Evolutionary conservation across 768 basidiomycete genomes (phyloP), one percentile per base, ranked within the genome.

Genomic region (Leccinum uliginosum): DNA sequence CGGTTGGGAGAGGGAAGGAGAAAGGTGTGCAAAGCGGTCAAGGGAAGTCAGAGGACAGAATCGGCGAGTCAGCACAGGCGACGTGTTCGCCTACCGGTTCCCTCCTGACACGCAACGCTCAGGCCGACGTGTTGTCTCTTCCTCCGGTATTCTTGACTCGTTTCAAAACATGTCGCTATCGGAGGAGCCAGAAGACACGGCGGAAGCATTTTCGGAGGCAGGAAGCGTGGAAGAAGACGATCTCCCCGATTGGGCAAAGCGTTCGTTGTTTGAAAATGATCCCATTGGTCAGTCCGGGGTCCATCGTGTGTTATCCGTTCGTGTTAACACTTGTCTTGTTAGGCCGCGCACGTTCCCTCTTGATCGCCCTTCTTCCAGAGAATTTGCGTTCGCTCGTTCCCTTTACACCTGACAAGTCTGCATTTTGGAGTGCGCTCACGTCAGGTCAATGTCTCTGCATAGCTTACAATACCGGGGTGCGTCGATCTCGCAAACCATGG

Each of bases 401-500:
- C 0, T 64, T 58, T n/a, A 65, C 65, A 34, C 68, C 57, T 58
- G 77, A 67, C 51, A 74, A 55, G 24, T 50, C 54, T 10, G 66
- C 68, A 0, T 79, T 91, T 61, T 76, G 90, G 2, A 68, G 73
- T 3, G 77, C 76, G 4, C 75, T 91, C 7, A 80, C 87, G 2
- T 91, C 87, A 4, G 93, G 93, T 0, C 88, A 92, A 64, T 71
- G 91, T 9, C 80, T 95, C 12, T 95, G 93, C 63, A 68, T 78
- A 2, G 86, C 89, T 0, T 93, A 93, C 74, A 96, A 95, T 69
- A 71, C 80, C 11, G 87, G 83, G 27, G 87, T 95, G 0, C 83
- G 93, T 24, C 82, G 83, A 57, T 93, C 91, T 8, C 83, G 83
- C 48, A 83, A 87, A 61, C 90, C 91, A 0, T 96, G 92, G 91